Evolutionary conservation across 768 basidiomycete genomes (phyloP).

Genomic region (Roridomyces roridus): DNA sequence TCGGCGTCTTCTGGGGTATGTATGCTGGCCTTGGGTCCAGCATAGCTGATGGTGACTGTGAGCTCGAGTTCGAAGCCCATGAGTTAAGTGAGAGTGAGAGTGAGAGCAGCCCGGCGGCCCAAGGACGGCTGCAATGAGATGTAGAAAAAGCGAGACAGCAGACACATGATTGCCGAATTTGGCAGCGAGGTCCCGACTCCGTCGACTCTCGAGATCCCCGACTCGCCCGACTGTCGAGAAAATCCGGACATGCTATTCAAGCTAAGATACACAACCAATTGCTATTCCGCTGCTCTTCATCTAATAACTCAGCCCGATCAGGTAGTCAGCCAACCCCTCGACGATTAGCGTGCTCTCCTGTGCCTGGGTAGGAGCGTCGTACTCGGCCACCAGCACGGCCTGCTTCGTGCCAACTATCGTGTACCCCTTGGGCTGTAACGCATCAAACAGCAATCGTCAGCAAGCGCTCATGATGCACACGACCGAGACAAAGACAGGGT

Average conservation of each 20-base stretch:
- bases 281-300: slow-evolving; percentile 4
- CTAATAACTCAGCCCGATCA: slow-evolving; percentile 66
- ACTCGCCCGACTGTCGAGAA: neutral
- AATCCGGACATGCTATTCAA: slow-evolving; percentile 3
- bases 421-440: slow-evolving; percentile 81
- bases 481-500: neutral
- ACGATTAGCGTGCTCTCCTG: slow-evolving; percentile 70
- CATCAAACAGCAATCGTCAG: neutral
- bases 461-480: slow-evolving; percentile 4
- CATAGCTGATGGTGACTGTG: slow-evolving; percentile 31
- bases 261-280: slow-evolving; percentile 24
- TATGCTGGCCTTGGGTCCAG: slow-evolving; percentile 16
- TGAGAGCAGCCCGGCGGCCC: neutral
- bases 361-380: slow-evolving; percentile 67
- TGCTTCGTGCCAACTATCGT: slow-evolving; percentile 82
- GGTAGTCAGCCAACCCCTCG: slow-evolving; percentile 78
- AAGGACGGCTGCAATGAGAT: slow-evolving; percentile 65
- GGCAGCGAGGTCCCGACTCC: too few species aligned
- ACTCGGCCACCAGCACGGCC: slow-evolving; percentile 85
- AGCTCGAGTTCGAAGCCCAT: slow-evolving; percentile 31
- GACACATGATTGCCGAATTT: neutral
- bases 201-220: too few species aligned
- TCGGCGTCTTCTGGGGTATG: slow-evolving; percentile 29
- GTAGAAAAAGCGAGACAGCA: neutral
- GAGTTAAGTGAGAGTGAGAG: too few species aligned